Percentiles rank a stretch among this genome's conserved stretches.
Evolutionary conservation across 768 basidiomycete genomes (phyloP).

Genomic region (Russula compacta): DNA sequence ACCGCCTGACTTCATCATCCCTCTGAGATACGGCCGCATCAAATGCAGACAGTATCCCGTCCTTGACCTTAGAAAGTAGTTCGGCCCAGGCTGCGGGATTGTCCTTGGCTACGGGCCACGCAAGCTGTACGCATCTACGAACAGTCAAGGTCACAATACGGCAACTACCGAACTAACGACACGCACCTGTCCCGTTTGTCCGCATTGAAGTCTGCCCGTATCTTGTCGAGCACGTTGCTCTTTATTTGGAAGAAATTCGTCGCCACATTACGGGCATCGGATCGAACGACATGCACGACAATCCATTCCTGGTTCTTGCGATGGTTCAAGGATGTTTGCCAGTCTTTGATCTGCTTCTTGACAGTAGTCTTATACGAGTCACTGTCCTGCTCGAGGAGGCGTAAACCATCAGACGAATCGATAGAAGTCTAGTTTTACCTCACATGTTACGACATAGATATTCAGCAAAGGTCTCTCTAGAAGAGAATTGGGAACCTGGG

Average conservation of each 20-base stretch:
- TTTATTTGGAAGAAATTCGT: conserved; percentile 78
- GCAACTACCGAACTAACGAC: conserved; percentile 1
- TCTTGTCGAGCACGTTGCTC: conserved; percentile 78
- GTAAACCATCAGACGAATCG: conserved; percentile 15
- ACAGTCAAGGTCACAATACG: conserved; percentile 4
- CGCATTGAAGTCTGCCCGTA: conserved; percentile 84
- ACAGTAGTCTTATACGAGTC: conserved; percentile 73
- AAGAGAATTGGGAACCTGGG: conserved; percentile 67
- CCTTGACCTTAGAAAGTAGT: conserved; percentile 80
- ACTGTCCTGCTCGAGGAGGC: conserved; percentile 34
- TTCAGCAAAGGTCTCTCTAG: conserved; percentile 84
- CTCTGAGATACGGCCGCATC: conserved; percentile 67
- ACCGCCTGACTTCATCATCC: conserved; percentile 85
- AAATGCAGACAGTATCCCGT: conserved; percentile 77
- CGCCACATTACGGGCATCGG: conserved; percentile 49
- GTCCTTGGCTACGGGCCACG: conserved; percentile 61
- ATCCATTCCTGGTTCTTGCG: conserved; percentile 91
- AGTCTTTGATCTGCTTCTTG: conserved; percentile 87
- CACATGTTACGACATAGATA: conserved; percentile 79
- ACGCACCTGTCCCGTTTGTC: conserved; percentile 78
- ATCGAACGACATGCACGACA: conserved; percentile 75
- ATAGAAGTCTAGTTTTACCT: conserved; percentile 44
- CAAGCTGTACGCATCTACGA: conserved; percentile 69
- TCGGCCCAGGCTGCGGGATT: conserved; percentile 85
- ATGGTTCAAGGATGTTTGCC: conserved; percentile 58